These are phyloP conservation scores for Cyclotella kingstonii DNA, from an alignment of 108 stramenopile genomes.

Conservation along the genomic window DNA sequence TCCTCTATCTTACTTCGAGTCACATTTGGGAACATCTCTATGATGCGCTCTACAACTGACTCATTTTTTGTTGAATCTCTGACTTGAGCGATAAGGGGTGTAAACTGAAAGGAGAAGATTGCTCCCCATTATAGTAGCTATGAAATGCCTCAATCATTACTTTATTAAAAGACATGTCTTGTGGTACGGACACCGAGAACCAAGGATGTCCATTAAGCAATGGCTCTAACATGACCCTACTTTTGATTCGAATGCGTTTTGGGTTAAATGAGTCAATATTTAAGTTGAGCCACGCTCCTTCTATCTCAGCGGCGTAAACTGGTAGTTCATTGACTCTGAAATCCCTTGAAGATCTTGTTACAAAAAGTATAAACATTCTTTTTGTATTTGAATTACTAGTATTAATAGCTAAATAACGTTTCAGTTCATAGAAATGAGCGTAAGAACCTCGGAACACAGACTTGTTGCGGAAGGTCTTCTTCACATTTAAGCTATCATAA, in stretches of 20 bases:
- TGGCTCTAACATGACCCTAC: slow-evolving; percentile 16
- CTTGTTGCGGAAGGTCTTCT: slow-evolving; percentile 5
- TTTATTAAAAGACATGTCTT: slow-evolving; percentile 1
- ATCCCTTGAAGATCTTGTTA: slow-evolving; percentile 1
- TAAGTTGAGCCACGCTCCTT: slow-evolving; percentile 15
- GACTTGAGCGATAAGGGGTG: too few species aligned
- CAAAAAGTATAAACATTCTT: slow-evolving; percentile 15
- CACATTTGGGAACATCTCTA: too few species aligned
- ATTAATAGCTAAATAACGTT: not conserved
- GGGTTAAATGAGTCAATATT: slow-evolving; percentile 11
- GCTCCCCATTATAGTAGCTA: slow-evolving; percentile 8
- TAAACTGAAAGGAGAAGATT: too few species aligned
- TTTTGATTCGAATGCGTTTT: slow-evolving; percentile 21
- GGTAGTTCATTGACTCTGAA: slow-evolving; percentile 11
- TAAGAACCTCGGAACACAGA: slow-evolving; percentile 14
- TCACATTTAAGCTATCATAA: not conserved
- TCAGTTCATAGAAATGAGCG: slow-evolving; percentile 11
- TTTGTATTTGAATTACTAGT: not conserved
- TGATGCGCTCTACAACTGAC: too few species aligned
- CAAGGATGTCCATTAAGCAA: slow-evolving; percentile 3
- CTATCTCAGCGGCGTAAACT: slow-evolving; percentile 14
- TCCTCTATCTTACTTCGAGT: too few species aligned
- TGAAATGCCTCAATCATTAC: slow-evolving; percentile 14
- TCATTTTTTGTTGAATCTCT: too few species aligned
- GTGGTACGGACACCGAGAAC: slow-evolving; percentile 9